These are phyloP conservation scores for Biscogniauxia mediterranea DNA, from an alignment of 2,329 filamentous ascomycete species.

Conservation along the genomic window DNA sequence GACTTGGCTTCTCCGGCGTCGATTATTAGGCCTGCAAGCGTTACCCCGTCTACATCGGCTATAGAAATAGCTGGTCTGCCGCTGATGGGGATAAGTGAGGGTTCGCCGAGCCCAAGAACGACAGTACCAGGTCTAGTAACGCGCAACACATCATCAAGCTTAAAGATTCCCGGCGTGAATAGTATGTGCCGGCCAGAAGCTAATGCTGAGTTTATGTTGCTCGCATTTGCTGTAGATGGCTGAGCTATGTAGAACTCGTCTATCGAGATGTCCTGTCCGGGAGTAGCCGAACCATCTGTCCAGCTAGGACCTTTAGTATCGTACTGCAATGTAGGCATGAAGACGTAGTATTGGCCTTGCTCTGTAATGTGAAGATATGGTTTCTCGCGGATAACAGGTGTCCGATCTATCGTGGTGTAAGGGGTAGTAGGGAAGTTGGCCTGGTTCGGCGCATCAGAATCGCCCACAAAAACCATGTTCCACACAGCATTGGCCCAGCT, in stretches of 20 bases:
- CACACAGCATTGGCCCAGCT: constrained; percentile 35
- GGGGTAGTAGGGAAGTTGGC: constrained; percentile 27
- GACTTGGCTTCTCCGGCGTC: constrained; percentile 30
- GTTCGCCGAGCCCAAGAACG: constrained; percentile 31
- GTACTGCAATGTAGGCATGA: constrained; percentile 29
- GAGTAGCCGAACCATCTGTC: constrained; percentile 21
- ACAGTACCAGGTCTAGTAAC: constrained; percentile 28
- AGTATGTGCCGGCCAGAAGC: constrained; percentile 30
- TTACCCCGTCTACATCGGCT: constrained; percentile 32
- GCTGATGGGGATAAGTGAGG: constrained; percentile 29
- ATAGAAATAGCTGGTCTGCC: constrained; percentile 27
- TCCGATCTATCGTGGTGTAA: constrained; percentile 31
- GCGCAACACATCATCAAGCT: constrained; percentile 27
- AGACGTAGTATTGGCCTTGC: constrained; percentile 29
- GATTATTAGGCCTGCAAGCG: constrained; percentile 33
- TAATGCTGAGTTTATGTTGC: constrained; percentile 29
- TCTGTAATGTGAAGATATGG: constrained; percentile 29
- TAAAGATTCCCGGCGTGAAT: constrained; percentile 33
- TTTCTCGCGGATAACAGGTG: constrained; percentile 34
- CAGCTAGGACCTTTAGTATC: constrained; percentile 31
- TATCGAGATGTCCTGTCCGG: constrained; percentile 29
- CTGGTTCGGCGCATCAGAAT: constrained; percentile 27
- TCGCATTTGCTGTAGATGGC: constrained; percentile 20
- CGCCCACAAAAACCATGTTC: constrained; percentile 37
- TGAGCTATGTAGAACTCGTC: constrained; percentile 30